Conservation (phyloP, 441 rosid genomes). For the Metrosideros polymorpha region DNA sequence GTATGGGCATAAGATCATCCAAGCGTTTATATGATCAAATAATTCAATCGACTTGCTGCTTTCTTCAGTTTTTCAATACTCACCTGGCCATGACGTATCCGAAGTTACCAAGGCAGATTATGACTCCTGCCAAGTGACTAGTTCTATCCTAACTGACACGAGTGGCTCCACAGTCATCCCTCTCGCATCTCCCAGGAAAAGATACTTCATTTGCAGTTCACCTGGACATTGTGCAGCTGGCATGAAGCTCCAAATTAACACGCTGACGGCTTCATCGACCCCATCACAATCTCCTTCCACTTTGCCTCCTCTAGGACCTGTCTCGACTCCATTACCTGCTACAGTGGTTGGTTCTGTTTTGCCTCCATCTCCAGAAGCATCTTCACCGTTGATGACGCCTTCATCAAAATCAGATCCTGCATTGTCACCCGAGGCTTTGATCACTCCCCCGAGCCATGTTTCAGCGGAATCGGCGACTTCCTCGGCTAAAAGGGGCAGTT, state of each 20-base stretch:
- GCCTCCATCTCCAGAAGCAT: neutral
- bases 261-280: conserved; percentile 22
- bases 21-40: neutral
- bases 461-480: conserved; percentile 8
- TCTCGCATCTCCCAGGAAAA: conserved; percentile 53
- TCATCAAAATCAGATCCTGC: neutral
- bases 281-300: neutral
- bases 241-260: conserved; percentile 59
- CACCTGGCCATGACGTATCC: conserved; percentile 33
- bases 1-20: neutral
- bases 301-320: neutral
- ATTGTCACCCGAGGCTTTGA: neutral
- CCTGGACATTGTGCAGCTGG: conserved; percentile 62
- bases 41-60: neutral
- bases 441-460: neutral
- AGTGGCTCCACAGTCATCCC: conserved; percentile 49
- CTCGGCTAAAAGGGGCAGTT: conserved; percentile 17
- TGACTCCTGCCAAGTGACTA: conserved; percentile 43
- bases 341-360: neutral
- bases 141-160: conserved; percentile 27
- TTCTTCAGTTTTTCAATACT: conserved; percentile 26
- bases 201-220: conserved; percentile 69
- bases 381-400: neutral
- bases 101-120: conserved; percentile 58
- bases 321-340: neutral